Evolutionary conservation across 129 eudicot genomes (phyloP).

Genomic region (Silybum marianum): DNA sequence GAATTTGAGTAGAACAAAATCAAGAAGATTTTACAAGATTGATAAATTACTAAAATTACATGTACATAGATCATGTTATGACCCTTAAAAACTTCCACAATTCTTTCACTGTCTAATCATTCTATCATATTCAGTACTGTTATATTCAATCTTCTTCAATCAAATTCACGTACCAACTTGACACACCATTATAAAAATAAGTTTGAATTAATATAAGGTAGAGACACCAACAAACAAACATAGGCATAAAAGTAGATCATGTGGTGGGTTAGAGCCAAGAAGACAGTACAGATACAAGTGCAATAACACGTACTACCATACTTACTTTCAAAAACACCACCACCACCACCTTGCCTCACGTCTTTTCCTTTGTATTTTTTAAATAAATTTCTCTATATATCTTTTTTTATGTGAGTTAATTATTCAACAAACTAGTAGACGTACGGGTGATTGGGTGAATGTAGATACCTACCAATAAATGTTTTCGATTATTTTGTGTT

Average conservation of each 20-base stretch:
- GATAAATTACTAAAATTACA: no score
- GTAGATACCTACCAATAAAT: not conserved
- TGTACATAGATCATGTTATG: no score
- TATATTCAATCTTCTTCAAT: not conserved
- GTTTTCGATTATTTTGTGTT: not conserved
- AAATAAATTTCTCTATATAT: not conserved
- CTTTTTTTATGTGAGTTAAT: not conserved
- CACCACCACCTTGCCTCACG: constrained; percentile 18
- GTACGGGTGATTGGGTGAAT: not conserved
- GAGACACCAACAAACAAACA: constrained; percentile 31
- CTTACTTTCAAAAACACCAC: constrained; percentile 28
- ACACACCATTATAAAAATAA: not conserved
- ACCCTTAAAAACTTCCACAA: not conserved
- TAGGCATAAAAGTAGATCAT: constrained; percentile 6
- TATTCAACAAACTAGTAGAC: not conserved
- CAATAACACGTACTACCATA: constrained; percentile 29
- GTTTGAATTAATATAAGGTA: not conserved
- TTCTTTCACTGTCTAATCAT: not conserved
- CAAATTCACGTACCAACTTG: not conserved
- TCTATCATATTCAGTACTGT: no score
- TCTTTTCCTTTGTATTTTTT: constrained; percentile 1
- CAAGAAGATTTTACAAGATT: no score
- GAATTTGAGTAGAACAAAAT: no score
- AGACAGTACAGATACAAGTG: constrained; percentile 35
- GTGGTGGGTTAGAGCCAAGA: constrained; percentile 10